Conservation (phyloP, 192 early-diverging fungal genomes). For the Coemansia sp. region DNA sequence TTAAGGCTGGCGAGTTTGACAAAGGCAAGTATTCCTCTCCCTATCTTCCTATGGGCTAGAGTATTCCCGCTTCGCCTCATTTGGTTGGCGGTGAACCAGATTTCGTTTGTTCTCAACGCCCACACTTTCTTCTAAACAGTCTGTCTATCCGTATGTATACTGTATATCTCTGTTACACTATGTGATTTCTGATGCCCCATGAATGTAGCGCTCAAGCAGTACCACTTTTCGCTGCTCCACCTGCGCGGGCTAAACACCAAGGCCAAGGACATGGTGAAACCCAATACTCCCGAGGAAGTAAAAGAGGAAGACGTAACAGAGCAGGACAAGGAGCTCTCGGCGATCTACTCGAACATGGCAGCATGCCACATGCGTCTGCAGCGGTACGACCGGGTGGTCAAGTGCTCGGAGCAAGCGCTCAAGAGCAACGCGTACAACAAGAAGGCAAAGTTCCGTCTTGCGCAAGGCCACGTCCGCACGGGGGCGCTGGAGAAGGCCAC, state of each 20-base stretch:
- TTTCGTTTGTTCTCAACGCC: no score
- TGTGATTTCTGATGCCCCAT: background rate
- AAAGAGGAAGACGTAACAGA: slow-evolving; percentile 43
- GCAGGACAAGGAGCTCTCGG: slow-evolving; percentile 38
- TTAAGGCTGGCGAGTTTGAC: slow-evolving; percentile 30
- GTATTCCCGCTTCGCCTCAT: no score
- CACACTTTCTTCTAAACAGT: no score
- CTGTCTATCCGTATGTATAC: background rate
- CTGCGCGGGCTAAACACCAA: slow-evolving; percentile 38
- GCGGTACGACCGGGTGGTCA: slow-evolving; percentile 16
- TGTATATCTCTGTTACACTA: background rate
- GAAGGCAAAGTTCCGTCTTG: slow-evolving; percentile 53
- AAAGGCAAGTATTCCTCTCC: slow-evolving; percentile 16
- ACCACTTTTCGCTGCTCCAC: slow-evolving; percentile 41
- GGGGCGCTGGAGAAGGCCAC: slow-evolving; percentile 36
- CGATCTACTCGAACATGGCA: slow-evolving; percentile 48
- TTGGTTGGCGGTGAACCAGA: no score
- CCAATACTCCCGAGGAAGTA: slow-evolving; percentile 19
- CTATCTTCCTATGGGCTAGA: background rate
- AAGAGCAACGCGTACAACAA: slow-evolving; percentile 46
- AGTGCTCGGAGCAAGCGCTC: slow-evolving; percentile 33
- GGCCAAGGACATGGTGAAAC: slow-evolving; percentile 17
- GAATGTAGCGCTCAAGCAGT: slow-evolving; percentile 36
- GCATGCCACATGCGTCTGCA: slow-evolving; percentile 45
- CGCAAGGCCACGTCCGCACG: slow-evolving; percentile 42